Evolutionary conservation across 2,329 filamentous ascomycete genomes (phyloP).

Genomic region (Alternaria conjuncta): DNA sequence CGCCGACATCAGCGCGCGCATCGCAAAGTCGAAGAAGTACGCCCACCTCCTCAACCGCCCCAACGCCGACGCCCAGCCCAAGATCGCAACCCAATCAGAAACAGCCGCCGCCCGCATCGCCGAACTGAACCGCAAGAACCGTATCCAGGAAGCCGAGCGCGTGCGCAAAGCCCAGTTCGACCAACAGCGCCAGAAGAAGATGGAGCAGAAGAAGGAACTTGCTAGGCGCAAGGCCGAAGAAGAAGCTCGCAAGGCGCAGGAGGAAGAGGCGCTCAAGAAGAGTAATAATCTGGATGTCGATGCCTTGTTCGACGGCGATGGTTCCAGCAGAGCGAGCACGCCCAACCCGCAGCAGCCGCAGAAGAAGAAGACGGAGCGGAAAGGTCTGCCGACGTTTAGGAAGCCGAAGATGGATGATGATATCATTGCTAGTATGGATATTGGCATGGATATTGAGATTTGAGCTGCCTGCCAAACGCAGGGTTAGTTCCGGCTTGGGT

Average conservation of each 20-base stretch:
- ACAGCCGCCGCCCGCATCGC: conserved; percentile 83
- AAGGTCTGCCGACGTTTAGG: conserved; percentile 71
- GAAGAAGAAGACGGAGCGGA: conserved; percentile 62
- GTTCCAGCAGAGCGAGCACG: conserved; percentile 48
- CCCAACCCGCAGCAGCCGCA: conserved; percentile 58
- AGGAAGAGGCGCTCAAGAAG: conserved; percentile 35
- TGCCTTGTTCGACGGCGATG: conserved; percentile 56
- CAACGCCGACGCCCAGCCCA: conserved; percentile 65
- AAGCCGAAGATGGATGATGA: conserved; percentile 88
- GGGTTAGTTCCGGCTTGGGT: background rate
- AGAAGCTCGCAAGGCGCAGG: conserved; percentile 54
- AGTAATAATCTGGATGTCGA: conserved; percentile 48
- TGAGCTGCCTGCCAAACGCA: conserved; percentile 44
- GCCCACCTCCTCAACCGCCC: conserved; percentile 66
- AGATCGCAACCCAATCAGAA: conserved; percentile 60
- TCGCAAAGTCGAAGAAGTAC: conserved; percentile 68
- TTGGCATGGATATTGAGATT: conserved; percentile 92
- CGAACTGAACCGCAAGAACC: conserved; percentile 82
- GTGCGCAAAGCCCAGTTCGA: conserved; percentile 90
- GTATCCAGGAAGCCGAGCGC: conserved; percentile 82
- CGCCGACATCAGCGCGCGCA: conserved; percentile 78
- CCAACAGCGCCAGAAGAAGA: conserved; percentile 60
- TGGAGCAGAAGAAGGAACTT: conserved; percentile 54
- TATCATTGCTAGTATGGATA: conserved; percentile 84
- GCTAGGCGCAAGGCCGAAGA: conserved; percentile 55